phyloP scores from a whole-genome alignment of 768 basidiomycete genomes.

The Tricholomella constricta region DNA sequence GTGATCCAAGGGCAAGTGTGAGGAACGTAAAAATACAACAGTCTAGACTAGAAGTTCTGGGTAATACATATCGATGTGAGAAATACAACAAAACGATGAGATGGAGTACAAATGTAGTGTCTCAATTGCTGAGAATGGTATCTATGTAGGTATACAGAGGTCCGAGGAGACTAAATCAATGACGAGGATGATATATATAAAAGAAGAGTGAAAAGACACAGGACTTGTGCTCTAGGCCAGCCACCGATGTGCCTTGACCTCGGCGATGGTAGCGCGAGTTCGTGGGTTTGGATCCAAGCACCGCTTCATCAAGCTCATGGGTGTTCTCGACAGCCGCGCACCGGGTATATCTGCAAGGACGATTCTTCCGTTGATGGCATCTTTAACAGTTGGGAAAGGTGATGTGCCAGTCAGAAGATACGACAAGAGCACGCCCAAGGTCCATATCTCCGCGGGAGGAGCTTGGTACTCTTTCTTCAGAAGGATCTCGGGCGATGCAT shows the following conservation, averaged over 20 bases:
- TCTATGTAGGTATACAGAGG: not conserved
- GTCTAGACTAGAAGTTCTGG: not conserved
- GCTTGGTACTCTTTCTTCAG: slow-evolving; percentile 88
- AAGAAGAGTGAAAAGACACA: not conserved
- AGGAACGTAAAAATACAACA: slow-evolving; percentile 10
- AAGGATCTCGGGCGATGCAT: slow-evolving; percentile 94
- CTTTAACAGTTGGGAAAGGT: slow-evolving; percentile 87
- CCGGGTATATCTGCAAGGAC: slow-evolving; percentile 46
- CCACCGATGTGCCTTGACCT: slow-evolving; percentile 89
- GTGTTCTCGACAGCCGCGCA: slow-evolving; percentile 43
- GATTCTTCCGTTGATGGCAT: slow-evolving; percentile 70
- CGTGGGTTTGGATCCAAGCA: slow-evolving; percentile 87
- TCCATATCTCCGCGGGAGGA: slow-evolving; percentile 95
- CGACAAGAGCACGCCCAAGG: slow-evolving; percentile 90
- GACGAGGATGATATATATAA: not conserved
- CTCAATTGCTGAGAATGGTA: not conserved
- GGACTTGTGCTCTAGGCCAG: slow-evolving; percentile 33
- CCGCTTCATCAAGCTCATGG: slow-evolving; percentile 64
- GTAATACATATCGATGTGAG: slow-evolving; percentile 6
- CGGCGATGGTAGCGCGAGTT: slow-evolving; percentile 76
- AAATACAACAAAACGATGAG: slow-evolving; percentile 2
- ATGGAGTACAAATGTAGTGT: not conserved
- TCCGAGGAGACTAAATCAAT: not conserved
- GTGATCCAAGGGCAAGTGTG: not conserved
- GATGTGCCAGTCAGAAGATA: slow-evolving; percentile 92